Evolutionary conservation across 495 filamentous ascomycete species (phyloP).

Genomic region (Mycothermus thermophilus): DNA sequence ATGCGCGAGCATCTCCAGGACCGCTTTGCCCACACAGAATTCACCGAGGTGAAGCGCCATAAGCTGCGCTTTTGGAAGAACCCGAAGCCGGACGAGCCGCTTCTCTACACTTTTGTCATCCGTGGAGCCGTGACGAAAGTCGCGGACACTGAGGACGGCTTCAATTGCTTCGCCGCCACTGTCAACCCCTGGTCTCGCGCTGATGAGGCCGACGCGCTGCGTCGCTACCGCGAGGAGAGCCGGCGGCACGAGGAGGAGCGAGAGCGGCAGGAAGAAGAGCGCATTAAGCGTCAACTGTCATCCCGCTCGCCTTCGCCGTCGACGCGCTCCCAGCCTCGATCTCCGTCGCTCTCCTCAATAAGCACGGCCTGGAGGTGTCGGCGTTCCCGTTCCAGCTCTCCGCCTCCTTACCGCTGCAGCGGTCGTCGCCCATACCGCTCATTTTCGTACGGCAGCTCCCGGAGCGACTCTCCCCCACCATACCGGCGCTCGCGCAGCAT

Average conservation of each 20-base stretch:
- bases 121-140: slow-evolving; percentile 11
- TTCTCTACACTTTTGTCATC: slow-evolving; percentile 13
- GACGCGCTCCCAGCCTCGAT: too few species aligned
- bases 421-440: background rate
- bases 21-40: slow-evolving; percentile 8
- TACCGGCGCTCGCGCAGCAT: background rate
- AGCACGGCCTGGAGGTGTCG: too few species aligned
- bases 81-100: background rate
- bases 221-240: slow-evolving; percentile 2
- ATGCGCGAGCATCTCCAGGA: slow-evolving; percentile 6
- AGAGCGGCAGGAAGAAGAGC: too few species aligned
- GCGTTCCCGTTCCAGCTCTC: background rate
- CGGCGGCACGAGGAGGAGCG: background rate
- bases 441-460: too few species aligned
- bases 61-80: slow-evolving; percentile 17
- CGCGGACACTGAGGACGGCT: background rate
- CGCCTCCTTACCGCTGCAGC: slow-evolving; percentile 4
- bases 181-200: slow-evolving; percentile 11
- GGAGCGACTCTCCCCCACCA: background rate
- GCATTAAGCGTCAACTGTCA: too few species aligned
- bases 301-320: too few species aligned
- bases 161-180: background rate
- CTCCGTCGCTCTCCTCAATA: too few species aligned
- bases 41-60: slow-evolving; percentile 10
- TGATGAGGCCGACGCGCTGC: slow-evolving; percentile 6